Evolutionary conservation across 306 rosid species (phyloP).

Genomic region (Cucurbita argyrosperma): DNA sequence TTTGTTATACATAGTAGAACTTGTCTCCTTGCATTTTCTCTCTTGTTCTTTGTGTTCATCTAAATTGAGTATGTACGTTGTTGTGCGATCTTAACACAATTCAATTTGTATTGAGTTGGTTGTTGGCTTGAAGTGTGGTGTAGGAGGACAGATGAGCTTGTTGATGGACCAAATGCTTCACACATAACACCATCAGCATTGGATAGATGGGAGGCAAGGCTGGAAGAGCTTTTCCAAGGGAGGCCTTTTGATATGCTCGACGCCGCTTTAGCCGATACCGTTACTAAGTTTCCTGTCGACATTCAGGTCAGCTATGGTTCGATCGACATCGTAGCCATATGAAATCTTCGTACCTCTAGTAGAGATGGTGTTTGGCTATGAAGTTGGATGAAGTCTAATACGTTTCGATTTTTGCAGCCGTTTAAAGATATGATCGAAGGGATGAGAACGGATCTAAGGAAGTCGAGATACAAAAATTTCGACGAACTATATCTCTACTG

Average conservation of each 20-base stretch:
- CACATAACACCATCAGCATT: slow-evolving; percentile 79
- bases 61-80: too few relatives aligned
- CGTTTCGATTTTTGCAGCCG: slow-evolving; percentile 28
- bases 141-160: slow-evolving; percentile 89
- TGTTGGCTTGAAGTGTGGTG: slow-evolving; percentile 63
- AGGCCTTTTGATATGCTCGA: slow-evolving; percentile 86
- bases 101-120: neutral
- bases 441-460: slow-evolving; percentile 73
- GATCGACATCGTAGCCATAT: neutral
- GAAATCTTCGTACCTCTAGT: neutral
- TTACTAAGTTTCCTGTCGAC: slow-evolving; percentile 64
- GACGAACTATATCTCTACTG: slow-evolving; percentile 89
- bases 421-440: slow-evolving; percentile 94
- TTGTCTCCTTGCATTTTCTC: too few relatives aligned
- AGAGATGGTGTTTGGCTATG: neutral
- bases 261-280: slow-evolving; percentile 77
- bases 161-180: slow-evolving; percentile 90
- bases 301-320: slow-evolving; percentile 40
- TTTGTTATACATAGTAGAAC: too few relatives aligned
- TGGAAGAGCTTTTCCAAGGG: slow-evolving; percentile 58
- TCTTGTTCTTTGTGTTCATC: too few relatives aligned
- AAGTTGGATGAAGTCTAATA: neutral
- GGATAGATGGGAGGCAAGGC: slow-evolving; percentile 72
- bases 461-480: slow-evolving; percentile 69
- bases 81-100: neutral